Base-by-base conservation (phyloP, 2,329 filamentous ascomycete species). In the Gliomastix tumulicola region DNA sequence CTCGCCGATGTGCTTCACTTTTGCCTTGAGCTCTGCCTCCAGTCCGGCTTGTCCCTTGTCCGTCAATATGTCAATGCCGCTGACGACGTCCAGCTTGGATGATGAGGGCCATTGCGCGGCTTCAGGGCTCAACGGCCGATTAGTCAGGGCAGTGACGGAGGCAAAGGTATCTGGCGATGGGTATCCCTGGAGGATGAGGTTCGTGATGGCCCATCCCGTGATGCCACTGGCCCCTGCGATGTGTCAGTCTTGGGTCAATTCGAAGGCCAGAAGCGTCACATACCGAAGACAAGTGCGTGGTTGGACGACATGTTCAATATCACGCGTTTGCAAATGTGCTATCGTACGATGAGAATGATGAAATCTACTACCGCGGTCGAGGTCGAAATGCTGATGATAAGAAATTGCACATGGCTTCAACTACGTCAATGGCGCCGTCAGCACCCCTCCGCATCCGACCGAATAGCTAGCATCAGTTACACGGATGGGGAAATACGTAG, bases 201-300 rank as follows among this genome's bases (percentile, higher is more conserved):
- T 70, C 13, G 66, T 62, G 36, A 71, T 60, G 7, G 67, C 60
- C 67, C 67, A 71, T 25, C 67, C 67, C 4, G 63, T 62, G 36
- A 71, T 65, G n/a, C 66, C 67, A 42, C 62, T 65, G 32, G 65
- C 65, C 23, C 66, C 66, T 49, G 57, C 55, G 27, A 55, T 11
- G 9, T 32, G 21, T 49, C 15, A 47, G 42, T 31, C 10, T 28
- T n/a, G n/a, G n/a, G n/a, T n/a, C n/a, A n/a, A n/a, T n/a, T n/a
- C n/a, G n/a, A n/a, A n/a, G n/a, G n/a, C n/a, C n/a, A n/a, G n/a
- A n/a, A n/a, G n/a, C n/a, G n/a, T n/a, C n/a, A n/a, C n/a, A 3
- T 9, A 27, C 46, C 46, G 32, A 49, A 49, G 12, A 49, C 37
- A 8, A 49, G 32, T 6, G 46, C 46, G 36, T 47, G 46, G 25